Base-by-base conservation (phyloP, 2,329 filamentous ascomycete genomes). In the Parastagonospora avenae region DNA sequence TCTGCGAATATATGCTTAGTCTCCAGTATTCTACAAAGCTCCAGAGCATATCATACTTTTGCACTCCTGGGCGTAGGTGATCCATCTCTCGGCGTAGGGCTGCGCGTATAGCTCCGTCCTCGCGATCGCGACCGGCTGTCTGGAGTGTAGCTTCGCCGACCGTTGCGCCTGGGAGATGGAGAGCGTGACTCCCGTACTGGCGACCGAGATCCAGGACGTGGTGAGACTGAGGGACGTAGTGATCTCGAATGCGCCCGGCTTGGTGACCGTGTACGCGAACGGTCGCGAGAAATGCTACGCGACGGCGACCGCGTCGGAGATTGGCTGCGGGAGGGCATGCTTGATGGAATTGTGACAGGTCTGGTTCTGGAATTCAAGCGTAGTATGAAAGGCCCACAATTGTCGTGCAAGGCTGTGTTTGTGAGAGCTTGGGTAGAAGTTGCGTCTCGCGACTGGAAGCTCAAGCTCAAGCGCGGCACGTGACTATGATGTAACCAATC, bases 1-100 rank as follows among this genome's bases (percentile, higher is more conserved):
- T 92, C 90, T 97, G 54, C 29, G 14, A 14, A 28, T 10, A 8
- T 38, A 59, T 46, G 50, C 48, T 36, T 15, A 31, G 6, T 14
- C 4, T 30, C 14, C 33, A 45, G 19, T 8, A 38, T 7, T 12
- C 16, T 4, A 10, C 9, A 16, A 29, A 15, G 8, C 14, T 35
- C 8, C 10, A n/a, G n/a, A 24, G 12, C 30, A 8, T 11, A 30
- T 24, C 64, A 36, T 58, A 74, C 73, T 64, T 76, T 76, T 50
- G 74, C 62, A 48, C 74, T 76, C 37, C 67, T 63, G 11, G 71
- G 71, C 12, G 66, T 68, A 40, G 70, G 66, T 30, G 71, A 68
- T 16, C 41, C 57, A 32, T 67, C 69, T 48, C 62, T 65, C n/a
- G 68, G 68, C 40, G 66, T 72, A 9, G 59, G 67, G 47, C 72